These are phyloP conservation scores for Conringia planisiliqua DNA, from an alignment of 345 rosid species.

Conservation along the genomic window DNA sequence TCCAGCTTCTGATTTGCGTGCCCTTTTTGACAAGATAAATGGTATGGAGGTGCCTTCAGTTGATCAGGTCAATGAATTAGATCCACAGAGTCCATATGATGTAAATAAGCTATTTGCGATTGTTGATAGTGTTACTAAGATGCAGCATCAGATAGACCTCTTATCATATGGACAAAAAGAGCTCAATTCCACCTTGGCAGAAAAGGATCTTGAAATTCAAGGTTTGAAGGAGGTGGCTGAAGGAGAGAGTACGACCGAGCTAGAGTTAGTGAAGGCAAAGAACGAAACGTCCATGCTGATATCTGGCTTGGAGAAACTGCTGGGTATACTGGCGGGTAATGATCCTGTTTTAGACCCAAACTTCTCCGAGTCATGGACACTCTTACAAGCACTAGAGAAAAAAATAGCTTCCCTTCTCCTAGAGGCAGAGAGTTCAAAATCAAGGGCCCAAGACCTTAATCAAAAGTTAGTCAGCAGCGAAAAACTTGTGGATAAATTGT, in stretches of 20 bases:
- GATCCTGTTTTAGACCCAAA: conserved; percentile 43
- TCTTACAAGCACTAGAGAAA: conserved; percentile 54
- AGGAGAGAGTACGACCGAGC: conserved; percentile 27
- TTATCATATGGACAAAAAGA: conserved; percentile 50
- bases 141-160: conserved; percentile 50
- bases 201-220: conserved; percentile 54
- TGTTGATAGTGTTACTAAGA: conserved; percentile 47
- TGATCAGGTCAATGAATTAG: conserved; percentile 36
- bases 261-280: conserved; percentile 48
- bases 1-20: conserved; percentile 49
- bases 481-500: conserved; percentile 57
- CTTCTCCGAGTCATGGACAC: conserved; percentile 34
- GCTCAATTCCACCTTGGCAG: conserved; percentile 52
- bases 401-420: conserved; percentile 43
- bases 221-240: conserved; percentile 50
- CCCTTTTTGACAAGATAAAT: conserved; percentile 55
- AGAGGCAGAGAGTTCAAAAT: conserved; percentile 62
- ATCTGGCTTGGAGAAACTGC: conserved; percentile 53
- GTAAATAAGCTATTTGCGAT: conserved; percentile 55
- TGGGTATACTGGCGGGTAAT: conserved; percentile 42
- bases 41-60: conserved; percentile 44
- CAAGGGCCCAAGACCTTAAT: conserved; percentile 57
- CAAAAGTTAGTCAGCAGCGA: conserved; percentile 65
- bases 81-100: conserved; percentile 39
- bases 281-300: conserved; percentile 49